Base-by-base conservation (phyloP, 768 basidiomycete species). In the Naematelia aurantialba region DNA sequence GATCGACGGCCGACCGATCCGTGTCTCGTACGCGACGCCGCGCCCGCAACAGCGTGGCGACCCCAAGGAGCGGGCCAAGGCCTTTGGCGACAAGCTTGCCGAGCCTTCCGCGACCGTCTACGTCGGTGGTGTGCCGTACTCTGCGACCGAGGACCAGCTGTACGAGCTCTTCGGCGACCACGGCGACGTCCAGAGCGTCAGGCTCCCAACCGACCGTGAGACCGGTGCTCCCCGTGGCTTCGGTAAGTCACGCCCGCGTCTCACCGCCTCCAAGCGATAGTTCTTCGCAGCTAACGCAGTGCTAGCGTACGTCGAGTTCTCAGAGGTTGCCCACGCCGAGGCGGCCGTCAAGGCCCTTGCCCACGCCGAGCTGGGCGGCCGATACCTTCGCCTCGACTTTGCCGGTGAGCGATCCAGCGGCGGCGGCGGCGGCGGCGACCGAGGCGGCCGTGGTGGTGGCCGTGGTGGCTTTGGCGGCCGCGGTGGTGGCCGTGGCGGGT, bases 201-300 rank as follows among this genome's bases (percentile, higher is more conserved):
- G 92, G 56, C 80, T 99, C 51, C 91, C 92, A 27, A 96, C 92
- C 39, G 92, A 98, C 77, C 82, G 89, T 65, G 96, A 99, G 51
- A 83, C 88, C 5, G 92, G 91, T 26, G 83, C 81, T 61, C 86
- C 89, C 47, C 98, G 97, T 78, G 96, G 96, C 70, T 98, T 94
- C 78, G 96, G 86, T 39, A 39, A 39, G 34, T 39, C 34, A 39
- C 8, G n/a, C n/a, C n/a, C n/a, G n/a, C n/a, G n/a, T n/a, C n/a
- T n/a, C n/a, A n/a, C n/a, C n/a, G n/a, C n/a, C n/a, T n/a, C n/a
- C n/a, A n/a, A n/a, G n/a, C n/a, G n/a, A n/a, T n/a, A n/a, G n/a
- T 39, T 39, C 34, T 39, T 17, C 34, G 17, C 8, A 39, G 34
- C 34, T 39, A 8, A 39, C 17, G 34, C 34, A 8, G 8, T 39